Evolutionary conservation across 306 rosid genomes (phyloP).

Genomic region (Begonia fuchsioides): DNA sequence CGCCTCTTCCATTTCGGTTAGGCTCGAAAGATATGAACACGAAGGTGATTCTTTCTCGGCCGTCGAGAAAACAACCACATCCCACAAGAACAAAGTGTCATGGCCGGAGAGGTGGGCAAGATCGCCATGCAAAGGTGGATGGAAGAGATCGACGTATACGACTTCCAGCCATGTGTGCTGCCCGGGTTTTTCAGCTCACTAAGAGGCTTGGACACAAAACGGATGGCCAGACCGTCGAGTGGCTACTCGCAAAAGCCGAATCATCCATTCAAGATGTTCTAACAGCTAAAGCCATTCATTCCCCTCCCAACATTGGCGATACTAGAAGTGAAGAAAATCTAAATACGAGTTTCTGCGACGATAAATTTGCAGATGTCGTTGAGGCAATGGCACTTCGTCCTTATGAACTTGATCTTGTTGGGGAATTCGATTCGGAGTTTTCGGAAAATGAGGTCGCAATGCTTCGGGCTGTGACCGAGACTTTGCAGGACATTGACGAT

Average conservation of each 20-base stretch:
- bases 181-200: conserved; percentile 33
- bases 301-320: neutral
- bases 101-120: conserved; percentile 6
- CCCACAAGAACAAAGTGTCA: neutral
- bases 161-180: conserved; percentile 26
- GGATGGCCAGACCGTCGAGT: conserved; percentile 37
- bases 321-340: neutral
- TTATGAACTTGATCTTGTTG: conserved; percentile 18
- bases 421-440: conserved; percentile 19
- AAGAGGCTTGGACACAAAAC: conserved; percentile 27
- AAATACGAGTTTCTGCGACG: neutral
- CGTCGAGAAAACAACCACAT: conserved; percentile 4
- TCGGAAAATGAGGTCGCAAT: conserved; percentile 17
- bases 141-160: conserved; percentile 27
- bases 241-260: conserved; percentile 35
- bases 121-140: conserved; percentile 14
- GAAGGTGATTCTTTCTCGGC: neutral
- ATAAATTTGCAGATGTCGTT: neutral
- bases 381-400: conserved; percentile 5
- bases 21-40: conserved; percentile 5
- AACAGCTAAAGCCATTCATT: conserved; percentile 1
- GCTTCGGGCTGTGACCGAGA: conserved; percentile 14
- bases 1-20: neutral
- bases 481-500: conserved; percentile 1
- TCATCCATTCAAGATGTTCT: conserved; percentile 15